Evolutionary conservation across 2,329 filamentous ascomycete genomes (phyloP).

Genomic region (Ceratocystis papillata): DNA sequence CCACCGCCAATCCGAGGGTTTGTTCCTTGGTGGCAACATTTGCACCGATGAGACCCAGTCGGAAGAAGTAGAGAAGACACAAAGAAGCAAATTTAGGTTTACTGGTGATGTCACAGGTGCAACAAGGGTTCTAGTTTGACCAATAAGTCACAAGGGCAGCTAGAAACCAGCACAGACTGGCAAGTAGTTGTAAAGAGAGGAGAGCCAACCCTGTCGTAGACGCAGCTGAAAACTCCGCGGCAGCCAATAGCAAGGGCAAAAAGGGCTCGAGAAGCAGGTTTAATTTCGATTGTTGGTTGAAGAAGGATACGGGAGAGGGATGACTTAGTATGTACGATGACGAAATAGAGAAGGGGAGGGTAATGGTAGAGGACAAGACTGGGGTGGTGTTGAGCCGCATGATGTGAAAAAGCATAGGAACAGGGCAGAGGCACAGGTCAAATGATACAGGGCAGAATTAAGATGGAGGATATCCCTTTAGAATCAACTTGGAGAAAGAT

Average conservation of each 20-base stretch:
- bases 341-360: neutral
- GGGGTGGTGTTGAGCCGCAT: neutral
- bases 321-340: neutral
- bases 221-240: too few species aligned
- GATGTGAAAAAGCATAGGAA: neutral
- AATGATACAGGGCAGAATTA: too few species aligned
- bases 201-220: too few species aligned
- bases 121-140: neutral
- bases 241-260: neutral
- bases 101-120: conserved; percentile 1
- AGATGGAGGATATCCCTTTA: too few species aligned
- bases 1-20: too few species aligned
- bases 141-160: neutral
- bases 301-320: neutral
- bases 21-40: too few species aligned
- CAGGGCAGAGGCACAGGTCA: neutral
- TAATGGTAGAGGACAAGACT: neutral
- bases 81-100: neutral
- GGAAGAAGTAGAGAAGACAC: neutral
- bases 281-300: neutral
- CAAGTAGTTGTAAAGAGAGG: neutral
- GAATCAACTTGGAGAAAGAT: neutral
- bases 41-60: too few species aligned
- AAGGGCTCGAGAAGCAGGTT: neutral
- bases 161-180: neutral